Conservation (phyloP, 371 early-diverging fungal genomes). For the Apophysomyces sp. region DNA sequence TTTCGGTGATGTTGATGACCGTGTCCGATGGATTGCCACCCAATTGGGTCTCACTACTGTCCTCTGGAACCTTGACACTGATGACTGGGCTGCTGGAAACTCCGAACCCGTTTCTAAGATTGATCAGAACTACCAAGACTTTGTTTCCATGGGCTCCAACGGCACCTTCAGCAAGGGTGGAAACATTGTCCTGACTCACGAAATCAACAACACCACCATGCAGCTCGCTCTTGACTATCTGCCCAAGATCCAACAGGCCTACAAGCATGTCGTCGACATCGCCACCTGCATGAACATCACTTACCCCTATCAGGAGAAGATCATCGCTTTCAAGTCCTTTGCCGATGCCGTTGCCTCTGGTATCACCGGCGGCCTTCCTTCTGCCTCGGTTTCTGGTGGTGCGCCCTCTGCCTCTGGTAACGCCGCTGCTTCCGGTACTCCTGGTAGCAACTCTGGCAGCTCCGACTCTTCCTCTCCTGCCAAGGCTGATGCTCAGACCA, state of each 20-base stretch:
- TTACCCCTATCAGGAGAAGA: conserved; percentile 45
- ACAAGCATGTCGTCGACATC: conserved; percentile 44
- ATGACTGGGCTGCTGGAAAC: conserved; percentile 42
- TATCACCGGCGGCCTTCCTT: conserved; percentile 4
- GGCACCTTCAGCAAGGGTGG: conserved; percentile 40
- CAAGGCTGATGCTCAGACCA: not conserved
- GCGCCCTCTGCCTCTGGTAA: conserved; percentile 14
- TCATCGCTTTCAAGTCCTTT: conserved; percentile 25
- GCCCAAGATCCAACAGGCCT: conserved; percentile 33
- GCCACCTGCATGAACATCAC: conserved; percentile 52
- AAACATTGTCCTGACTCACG: conserved; percentile 49
- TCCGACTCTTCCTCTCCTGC: not conserved
- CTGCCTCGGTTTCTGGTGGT: conserved; percentile 6
- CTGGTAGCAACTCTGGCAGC: not conserved
- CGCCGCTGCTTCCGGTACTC: not conserved
- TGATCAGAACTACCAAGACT: conserved; percentile 30
- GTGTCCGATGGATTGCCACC: conserved; percentile 53
- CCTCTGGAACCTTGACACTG: conserved; percentile 49
- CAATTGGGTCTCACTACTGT: conserved; percentile 48
- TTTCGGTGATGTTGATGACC: conserved; percentile 54
- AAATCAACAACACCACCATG: conserved; percentile 53
- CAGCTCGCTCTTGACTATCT: conserved; percentile 35
- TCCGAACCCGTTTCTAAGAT: conserved; percentile 23
- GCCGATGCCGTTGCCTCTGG: conserved; percentile 11
- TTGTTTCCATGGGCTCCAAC: conserved; percentile 41